Percentiles rank a stretch among this genome's conserved stretches.
Evolutionary conservation across 768 basidiomycete species (phyloP).

Genomic region (Hygrophoropsis aurantiaca): DNA sequence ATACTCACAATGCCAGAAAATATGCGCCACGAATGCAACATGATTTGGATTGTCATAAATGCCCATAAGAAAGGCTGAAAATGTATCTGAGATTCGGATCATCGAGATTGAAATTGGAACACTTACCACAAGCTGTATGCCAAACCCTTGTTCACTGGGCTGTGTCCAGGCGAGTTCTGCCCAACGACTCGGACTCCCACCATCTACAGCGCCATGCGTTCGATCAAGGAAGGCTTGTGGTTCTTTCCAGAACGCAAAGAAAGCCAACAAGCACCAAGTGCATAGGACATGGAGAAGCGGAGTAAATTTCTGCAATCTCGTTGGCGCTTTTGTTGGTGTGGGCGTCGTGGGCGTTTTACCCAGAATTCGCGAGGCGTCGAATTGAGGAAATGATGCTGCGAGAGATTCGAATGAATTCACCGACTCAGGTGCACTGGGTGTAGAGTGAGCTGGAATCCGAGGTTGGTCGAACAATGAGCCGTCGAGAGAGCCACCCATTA

Average conservation of each 20-base stretch:
- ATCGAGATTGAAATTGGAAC: constrained; percentile 1
- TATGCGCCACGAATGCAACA: constrained; percentile 70
- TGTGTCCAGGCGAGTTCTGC: constrained; percentile 46
- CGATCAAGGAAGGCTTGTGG: constrained; percentile 48
- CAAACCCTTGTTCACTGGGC: constrained; percentile 38
- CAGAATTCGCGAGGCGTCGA: constrained; percentile 20
- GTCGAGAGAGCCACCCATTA: constrained; percentile 44
- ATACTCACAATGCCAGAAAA: constrained; percentile 64
- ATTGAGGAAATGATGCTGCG: constrained; percentile 29
- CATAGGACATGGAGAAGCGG: constrained; percentile 65
- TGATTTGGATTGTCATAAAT: constrained; percentile 70
- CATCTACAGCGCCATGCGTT: constrained; percentile 33
- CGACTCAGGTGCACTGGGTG: constrained; percentile 11
- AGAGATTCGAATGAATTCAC: constrained; percentile 51
- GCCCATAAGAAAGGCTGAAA: constrained; percentile 80
- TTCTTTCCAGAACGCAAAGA: constrained; percentile 68
- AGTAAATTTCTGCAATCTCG: constrained; percentile 57
- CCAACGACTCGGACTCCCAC: constrained; percentile 60
- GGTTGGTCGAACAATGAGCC: constrained; percentile 21
- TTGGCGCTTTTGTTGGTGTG: constrained; percentile 32
- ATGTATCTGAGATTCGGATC: constrained; percentile 7
- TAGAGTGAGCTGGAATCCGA: neutral
- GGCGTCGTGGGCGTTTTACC: constrained; percentile 28
- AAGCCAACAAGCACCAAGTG: constrained; percentile 64
- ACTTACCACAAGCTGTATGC: constrained; percentile 61